Conservation (phyloP, 2,329 filamentous ascomycete genomes). For the Colletotrichum sp. region DNA sequence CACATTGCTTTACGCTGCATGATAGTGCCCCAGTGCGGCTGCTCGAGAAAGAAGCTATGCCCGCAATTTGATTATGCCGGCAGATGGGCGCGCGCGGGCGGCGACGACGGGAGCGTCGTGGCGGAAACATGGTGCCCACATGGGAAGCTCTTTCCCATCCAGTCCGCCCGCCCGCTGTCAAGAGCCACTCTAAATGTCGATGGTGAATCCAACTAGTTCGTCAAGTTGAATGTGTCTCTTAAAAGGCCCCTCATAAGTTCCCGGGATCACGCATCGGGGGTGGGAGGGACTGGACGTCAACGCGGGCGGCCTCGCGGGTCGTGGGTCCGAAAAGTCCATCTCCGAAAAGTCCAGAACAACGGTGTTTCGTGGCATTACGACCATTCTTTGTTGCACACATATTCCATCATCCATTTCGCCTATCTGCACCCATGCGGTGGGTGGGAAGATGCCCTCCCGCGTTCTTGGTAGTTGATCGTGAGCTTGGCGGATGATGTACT, state of each 20-base stretch:
- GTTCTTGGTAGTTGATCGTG: constrained; percentile 14
- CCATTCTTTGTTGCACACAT: not conserved
- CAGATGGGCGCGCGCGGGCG: not conserved
- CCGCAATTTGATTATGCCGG: not conserved
- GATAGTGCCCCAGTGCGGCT: not conserved
- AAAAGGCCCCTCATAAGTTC: not conserved
- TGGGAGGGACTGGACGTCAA: not conserved
- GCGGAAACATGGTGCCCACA: not conserved
- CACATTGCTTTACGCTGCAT: not conserved
- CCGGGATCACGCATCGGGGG: not conserved
- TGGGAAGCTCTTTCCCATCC: not conserved
- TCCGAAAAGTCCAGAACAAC: not conserved
- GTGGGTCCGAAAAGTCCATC: not conserved
- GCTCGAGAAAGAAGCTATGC: not conserved
- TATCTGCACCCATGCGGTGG: not conserved
- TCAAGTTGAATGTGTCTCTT: not conserved
- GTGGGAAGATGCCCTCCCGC: not conserved
- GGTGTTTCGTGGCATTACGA: not conserved
- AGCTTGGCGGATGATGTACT: constrained; percentile 1
- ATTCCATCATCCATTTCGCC: not conserved
- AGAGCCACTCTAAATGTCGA: not conserved
- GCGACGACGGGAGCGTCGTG: not conserved
- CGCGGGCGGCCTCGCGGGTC: not conserved
- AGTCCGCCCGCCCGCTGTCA: not conserved
- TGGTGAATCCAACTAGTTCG: constrained; percentile 3